A percentile compares a stretch with the other conserved stretches of the same genome.
Evolutionary conservation across 2,329 filamentous ascomycete genomes (phyloP).

Genomic region (Tolypocladium paradoxum): DNA sequence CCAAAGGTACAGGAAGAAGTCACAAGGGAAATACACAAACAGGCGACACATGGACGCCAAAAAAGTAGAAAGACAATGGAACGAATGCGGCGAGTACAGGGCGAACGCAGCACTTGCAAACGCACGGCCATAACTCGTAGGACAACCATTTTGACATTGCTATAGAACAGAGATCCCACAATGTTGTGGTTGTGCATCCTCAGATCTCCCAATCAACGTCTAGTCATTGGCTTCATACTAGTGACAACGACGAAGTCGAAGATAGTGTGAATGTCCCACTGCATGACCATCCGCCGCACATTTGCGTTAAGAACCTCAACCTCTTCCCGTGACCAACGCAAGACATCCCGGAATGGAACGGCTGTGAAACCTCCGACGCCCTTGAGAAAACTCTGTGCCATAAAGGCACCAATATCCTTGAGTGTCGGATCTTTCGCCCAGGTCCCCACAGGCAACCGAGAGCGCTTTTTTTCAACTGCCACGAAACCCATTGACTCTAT

Average conservation of each 20-base stretch:
- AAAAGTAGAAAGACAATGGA: too few species aligned
- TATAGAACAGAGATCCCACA: too few species aligned
- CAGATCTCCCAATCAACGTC: neutral
- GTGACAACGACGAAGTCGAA: neutral
- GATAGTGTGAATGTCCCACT: neutral
- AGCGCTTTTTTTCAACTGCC: neutral
- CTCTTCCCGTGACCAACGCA: neutral
- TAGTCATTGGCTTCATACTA: neutral
- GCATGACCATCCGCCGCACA: neutral
- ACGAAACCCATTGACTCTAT: neutral
- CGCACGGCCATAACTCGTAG: too few species aligned
- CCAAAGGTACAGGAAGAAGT: too few species aligned
- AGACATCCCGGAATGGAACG: neutral
- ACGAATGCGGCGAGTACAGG: too few species aligned
- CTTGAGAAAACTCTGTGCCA: neutral
- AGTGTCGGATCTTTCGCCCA: neutral
- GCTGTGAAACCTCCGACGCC: neutral
- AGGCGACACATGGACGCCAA: too few species aligned
- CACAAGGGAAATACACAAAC: too few species aligned
- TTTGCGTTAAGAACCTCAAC: neutral
- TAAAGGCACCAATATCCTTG: neutral
- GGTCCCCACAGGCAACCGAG: neutral
- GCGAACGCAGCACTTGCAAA: too few species aligned
- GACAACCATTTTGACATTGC: too few species aligned
- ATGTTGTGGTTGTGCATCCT: neutral